Evolutionary conservation across 495 filamentous ascomycete genomes (phyloP), one percentile per base, ranked within the genome.

Genomic region (Tuber aestivum): DNA sequence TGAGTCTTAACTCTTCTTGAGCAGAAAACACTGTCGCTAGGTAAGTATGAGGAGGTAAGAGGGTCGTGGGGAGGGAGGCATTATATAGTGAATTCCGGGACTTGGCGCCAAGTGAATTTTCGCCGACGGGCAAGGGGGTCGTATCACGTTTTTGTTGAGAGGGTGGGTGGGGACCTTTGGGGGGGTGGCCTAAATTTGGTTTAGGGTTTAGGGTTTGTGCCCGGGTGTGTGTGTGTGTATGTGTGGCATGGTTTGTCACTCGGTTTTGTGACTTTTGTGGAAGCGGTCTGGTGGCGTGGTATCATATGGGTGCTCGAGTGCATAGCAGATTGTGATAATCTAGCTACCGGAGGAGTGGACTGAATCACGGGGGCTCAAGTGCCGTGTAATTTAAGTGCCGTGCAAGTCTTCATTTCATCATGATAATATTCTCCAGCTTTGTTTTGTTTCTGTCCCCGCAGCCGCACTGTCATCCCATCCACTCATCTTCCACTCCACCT

Each of bases 11-110:
- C 76, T 77, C 77, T 79, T 79, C 61, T 56, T 79, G 77, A 79
- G 77, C 77, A 77, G 76, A 76, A 79, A 79, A 78, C 77, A 78
- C 77, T 79, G 77, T 79, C 77, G 77, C 77, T 79, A 79, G 77
- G 77, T 79, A 79, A 79, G 77, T 79, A 79, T 79, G 77, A 79
- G 44, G 77, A 74, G 71, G 1, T 35, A 56, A 78, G 74, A 44
- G 69, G 76, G 77, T 48, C 75, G 27, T 65, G 76, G 77, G 56
- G 40, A 69, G 12, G 72, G 32, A 10, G 69, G 20, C 70, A 41
- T 77, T 78, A 78, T 78, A 78, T 73, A 75, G 27, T 41, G 72
- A 32, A 6, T 32, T 71, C n/a, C 0, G 9, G 38, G 7, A 21
- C 76, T 79, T 78, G 77, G 75, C 76, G 77, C 77, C 77, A 78